Base-by-base conservation (phyloP, 495 filamentous ascomycete genomes). In the Acidomyces sp. region DNA sequence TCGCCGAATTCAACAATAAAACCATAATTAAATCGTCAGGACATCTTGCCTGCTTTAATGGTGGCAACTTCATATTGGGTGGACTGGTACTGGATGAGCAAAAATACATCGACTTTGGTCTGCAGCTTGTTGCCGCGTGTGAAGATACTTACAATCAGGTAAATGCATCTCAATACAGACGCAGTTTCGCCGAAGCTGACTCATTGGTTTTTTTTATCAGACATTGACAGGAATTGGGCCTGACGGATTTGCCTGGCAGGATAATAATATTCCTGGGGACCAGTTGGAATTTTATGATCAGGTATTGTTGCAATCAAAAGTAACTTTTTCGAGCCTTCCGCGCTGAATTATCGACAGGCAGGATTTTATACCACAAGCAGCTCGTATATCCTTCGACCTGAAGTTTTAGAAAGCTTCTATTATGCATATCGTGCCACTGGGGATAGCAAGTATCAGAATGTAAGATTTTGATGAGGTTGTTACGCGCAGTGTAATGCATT, bases 371-470 rank as follows among this genome's bases (percentile, higher is more conserved):
- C 86, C 56, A 68, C 54, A n/a, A 63, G 59, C 19, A 56, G 57
- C 0, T 36, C 49, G 12, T 94, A 93, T 54, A 63, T 78, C 0
- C 68, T 94, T 26, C 70, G 86, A 0, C 86, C 86, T 2, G 86
- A 94, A 55, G 82, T 86, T 1, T 69, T 93, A 15, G 86, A 94
- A 61, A 82, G 76, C 46, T 80, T 78, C 58, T 94, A 93, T 68
- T 88, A 94, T 53, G 84, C 83, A 0, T 90, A 81, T 58, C 71
- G 82, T 12, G 66, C 78, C 6, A 93, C 86, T 2, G 78, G 79
- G 12, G 69, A 85, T 11, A 50, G 55, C 27, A 59, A 60, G 59
- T 72, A 57, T 47, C 51, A 56, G 37, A 45, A 46, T 18, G 39
- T 41, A 16, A 34, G 39, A 15, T 11, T 4, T 19, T 33, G 9